A percentile compares a stretch with the other conserved stretches of the same genome.
These are phyloP conservation scores for Biancaea sappan DNA, from an alignment of 306 rosid genomes.

Conservation along the genomic window DNA sequence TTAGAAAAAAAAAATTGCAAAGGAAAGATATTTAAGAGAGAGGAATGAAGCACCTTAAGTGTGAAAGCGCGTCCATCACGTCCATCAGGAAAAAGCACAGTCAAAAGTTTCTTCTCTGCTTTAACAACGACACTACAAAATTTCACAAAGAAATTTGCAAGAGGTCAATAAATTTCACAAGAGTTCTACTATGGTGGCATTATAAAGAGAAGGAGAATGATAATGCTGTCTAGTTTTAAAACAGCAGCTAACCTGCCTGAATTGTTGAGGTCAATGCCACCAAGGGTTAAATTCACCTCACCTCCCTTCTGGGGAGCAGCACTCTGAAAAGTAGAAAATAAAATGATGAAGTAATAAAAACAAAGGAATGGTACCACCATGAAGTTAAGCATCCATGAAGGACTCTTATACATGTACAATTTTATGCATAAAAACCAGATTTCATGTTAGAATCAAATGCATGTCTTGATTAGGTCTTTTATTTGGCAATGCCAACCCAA, in stretches of 20 bases:
- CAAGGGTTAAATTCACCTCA: conserved; percentile 94
- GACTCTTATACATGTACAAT: not conserved
- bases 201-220: not conserved
- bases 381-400: not conserved
- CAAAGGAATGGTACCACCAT: not conserved
- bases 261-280: conserved; percentile 99
- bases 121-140: conserved; percentile 85
- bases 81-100: conserved; percentile 90
- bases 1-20: not conserved
- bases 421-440: not conserved
- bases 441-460: not conserved
- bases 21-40: not conserved
- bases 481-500: conserved; percentile 17
- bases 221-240: conserved; percentile 30
- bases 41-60: conserved; percentile 74
- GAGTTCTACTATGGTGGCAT: not conserved
- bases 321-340: conserved; percentile 53
- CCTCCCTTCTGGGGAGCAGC: conserved; percentile 75
- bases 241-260: conserved; percentile 98
- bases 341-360: conserved; percentile 2
- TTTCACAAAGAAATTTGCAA: conserved; percentile 31
- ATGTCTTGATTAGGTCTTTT: conserved; percentile 2
- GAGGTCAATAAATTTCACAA: conserved; percentile 33
- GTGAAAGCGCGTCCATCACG: conserved; percentile 97
- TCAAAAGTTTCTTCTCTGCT: conserved; percentile 94